These are phyloP conservation scores for Candida pseudoglaebosa DNA, from an alignment of 805 yeast species.

Conservation along the genomic window DNA sequence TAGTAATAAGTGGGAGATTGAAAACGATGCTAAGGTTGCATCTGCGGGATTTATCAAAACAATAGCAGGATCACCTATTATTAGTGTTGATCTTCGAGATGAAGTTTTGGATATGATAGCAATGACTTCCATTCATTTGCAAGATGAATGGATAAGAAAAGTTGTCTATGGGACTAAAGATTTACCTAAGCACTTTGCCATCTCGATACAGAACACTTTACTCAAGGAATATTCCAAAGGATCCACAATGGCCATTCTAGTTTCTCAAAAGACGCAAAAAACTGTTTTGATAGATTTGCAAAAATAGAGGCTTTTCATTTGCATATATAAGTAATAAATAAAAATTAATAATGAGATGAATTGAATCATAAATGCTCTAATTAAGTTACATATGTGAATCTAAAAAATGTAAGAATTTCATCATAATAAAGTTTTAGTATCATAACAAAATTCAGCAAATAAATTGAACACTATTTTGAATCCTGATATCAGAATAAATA, in stretches of 20 bases:
- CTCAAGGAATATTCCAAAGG: conserved; percentile 71
- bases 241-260: conserved; percentile 69
- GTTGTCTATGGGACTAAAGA: conserved; percentile 75
- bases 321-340: not conserved
- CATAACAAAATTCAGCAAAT: not conserved
- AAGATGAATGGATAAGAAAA: conserved; percentile 79
- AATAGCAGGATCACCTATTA: conserved; percentile 64
- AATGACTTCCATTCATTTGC: conserved; percentile 67
- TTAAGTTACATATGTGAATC: not conserved
- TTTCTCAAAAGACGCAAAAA: conserved; percentile 74
- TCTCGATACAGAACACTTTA: conserved; percentile 67
- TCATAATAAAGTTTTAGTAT: not conserved
- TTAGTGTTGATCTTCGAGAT: conserved; percentile 75
- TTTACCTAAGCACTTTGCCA: conserved; percentile 77
- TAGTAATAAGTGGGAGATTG: conserved; percentile 72
- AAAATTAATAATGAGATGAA: not conserved
- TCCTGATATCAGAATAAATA: too few relatives aligned
- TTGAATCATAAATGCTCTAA: not conserved
- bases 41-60: conserved; percentile 50
- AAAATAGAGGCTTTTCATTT: conserved; percentile 28
- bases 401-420: too few relatives aligned
- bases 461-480: too few relatives aligned
- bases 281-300: conserved; percentile 54
- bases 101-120: conserved; percentile 83
- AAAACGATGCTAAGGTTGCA: conserved; percentile 66